Evolutionary conservation across 768 basidiomycete genomes (phyloP).

Genomic region (Boletus reticuloceps): DNA sequence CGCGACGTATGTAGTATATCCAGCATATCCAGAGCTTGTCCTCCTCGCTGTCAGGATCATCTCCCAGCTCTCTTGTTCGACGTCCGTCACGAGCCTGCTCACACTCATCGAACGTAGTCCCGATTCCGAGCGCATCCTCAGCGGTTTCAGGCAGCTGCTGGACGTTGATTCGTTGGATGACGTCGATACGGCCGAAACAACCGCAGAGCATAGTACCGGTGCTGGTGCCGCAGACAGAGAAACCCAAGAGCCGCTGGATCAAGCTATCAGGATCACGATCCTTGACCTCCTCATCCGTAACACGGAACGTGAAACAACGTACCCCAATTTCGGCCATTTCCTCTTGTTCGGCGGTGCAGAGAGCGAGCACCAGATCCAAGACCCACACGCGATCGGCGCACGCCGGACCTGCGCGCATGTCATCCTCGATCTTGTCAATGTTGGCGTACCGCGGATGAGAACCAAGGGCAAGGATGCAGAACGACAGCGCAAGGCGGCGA

Average conservation of each 20-base stretch:
- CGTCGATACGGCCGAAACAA: conserved; percentile 54
- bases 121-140: conserved; percentile 83
- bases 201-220: conserved; percentile 63
- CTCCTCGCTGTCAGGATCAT: conserved; percentile 81
- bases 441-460: conserved; percentile 62
- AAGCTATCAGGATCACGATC: conserved; percentile 72
- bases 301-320: conserved; percentile 56
- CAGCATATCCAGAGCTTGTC: conserved; percentile 68
- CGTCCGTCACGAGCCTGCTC: conserved; percentile 68
- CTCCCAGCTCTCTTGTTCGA: conserved; percentile 59
- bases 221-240: conserved; percentile 66
- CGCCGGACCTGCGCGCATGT: conserved; percentile 75
- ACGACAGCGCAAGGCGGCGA: conserved; percentile 26
- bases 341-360: conserved; percentile 69
- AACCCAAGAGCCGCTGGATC: conserved; percentile 47
- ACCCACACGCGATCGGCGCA: conserved; percentile 72
- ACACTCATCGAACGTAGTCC: conserved; percentile 76
- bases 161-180: conserved; percentile 60
- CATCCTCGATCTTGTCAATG: conserved; percentile 72
- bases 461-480: conserved; percentile 40
- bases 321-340: conserved; percentile 87
- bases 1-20: conserved; percentile 71
- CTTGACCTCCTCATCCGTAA: conserved; percentile 81
- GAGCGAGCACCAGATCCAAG: conserved; percentile 67
- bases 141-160: conserved; percentile 71